A percentile compares a stretch with the other conserved stretches of the same genome.
phyloP scores from a whole-genome alignment of 208 protist genomes.

The Naegleria gruberi region DNA sequence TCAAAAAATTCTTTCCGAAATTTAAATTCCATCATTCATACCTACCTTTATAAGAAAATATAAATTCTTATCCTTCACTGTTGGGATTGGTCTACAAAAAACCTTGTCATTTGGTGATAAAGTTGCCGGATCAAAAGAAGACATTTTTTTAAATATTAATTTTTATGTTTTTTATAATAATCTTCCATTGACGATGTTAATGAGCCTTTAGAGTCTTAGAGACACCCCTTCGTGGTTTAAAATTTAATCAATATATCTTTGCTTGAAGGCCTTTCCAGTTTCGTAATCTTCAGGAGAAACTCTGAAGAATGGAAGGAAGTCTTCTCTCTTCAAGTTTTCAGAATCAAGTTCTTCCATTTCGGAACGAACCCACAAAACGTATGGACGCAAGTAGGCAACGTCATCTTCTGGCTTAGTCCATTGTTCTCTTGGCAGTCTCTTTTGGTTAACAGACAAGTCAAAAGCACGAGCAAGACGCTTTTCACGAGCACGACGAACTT shows the following conservation, averaged over 20 bases:
- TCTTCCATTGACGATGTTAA: too few relatives aligned
- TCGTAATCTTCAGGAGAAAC: background rate
- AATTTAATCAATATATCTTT: constrained; percentile 17
- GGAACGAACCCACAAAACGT: background rate
- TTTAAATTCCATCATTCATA: too few relatives aligned
- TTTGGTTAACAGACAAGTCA: background rate
- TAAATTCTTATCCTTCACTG: too few relatives aligned
- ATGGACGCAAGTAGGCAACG: constrained; percentile 13
- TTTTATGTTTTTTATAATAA: too few relatives aligned
- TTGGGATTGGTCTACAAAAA: too few relatives aligned
- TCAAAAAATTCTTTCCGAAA: background rate
- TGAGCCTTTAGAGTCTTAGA: too few relatives aligned
- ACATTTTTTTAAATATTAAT: too few relatives aligned
- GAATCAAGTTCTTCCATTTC: constrained; percentile 17
- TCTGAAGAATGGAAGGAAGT: background rate
- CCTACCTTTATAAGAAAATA: too few relatives aligned
- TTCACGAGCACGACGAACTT: background rate
- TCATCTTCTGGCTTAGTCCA: constrained; percentile 1
- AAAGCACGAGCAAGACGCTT: background rate
- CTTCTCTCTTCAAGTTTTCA: background rate
- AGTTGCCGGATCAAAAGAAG: too few relatives aligned
- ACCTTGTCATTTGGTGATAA: too few relatives aligned
- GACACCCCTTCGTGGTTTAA: too few relatives aligned
- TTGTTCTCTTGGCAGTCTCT: background rate
- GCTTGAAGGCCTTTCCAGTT: background rate